Evolutionary conservation across 2,329 filamentous ascomycete genomes (phyloP).

Genomic region (Westerdykella aurantiaca): DNA sequence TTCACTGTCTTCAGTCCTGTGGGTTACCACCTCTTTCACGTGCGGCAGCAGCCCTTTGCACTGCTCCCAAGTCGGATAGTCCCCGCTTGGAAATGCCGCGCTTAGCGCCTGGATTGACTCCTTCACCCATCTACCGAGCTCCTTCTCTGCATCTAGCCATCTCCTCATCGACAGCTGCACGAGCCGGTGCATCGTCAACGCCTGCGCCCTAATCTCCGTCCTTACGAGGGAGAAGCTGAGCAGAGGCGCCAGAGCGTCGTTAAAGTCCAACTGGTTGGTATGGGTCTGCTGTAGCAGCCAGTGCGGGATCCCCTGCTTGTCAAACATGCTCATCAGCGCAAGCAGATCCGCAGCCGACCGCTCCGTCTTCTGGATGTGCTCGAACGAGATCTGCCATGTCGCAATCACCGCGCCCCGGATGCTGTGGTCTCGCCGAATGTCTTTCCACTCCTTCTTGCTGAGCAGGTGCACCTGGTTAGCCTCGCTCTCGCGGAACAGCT

Average conservation of each 20-base stretch:
- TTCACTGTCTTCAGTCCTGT: no score
- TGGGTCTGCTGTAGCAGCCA: slow-evolving; percentile 4
- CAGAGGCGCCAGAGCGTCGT: slow-evolving; percentile 8
- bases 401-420: slow-evolving; percentile 29
- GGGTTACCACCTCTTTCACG: no score
- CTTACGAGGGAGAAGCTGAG: slow-evolving; percentile 8
- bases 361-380: slow-evolving; percentile 27
- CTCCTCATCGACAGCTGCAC: no score
- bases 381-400: slow-evolving; percentile 4
- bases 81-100: no score
- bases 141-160: no score
- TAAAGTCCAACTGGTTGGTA: slow-evolving; percentile 10
- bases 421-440: slow-evolving; percentile 25
- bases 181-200: no score
- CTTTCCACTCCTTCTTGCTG: slow-evolving; percentile 17
- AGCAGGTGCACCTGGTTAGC: slow-evolving; percentile 15
- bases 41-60: no score
- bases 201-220: no score
- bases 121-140: no score
- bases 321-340: slow-evolving; percentile 28
- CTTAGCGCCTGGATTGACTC: no score
- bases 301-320: slow-evolving; percentile 9
- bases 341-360: slow-evolving; percentile 38
- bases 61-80: no score
- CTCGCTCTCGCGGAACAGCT: slow-evolving; percentile 34